Percentiles rank a stretch among this genome's conserved stretches.
Conservation (phyloP, 805 yeast genomes). For the Scheffersomyces coipomensis region DNA sequence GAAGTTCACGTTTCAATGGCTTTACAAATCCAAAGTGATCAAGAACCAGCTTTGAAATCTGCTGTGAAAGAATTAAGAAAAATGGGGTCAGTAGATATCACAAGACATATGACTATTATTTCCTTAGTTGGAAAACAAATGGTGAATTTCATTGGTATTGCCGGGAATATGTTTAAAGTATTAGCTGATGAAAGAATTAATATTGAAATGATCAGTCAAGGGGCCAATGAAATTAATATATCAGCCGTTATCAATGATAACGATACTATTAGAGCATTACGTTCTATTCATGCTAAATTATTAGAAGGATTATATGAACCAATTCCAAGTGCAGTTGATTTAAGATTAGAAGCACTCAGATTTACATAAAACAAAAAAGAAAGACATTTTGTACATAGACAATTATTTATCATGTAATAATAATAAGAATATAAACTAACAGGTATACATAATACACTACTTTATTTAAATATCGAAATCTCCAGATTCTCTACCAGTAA, state of each 20-base stretch:
- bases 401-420: neutral
- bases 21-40: slow-evolving; percentile 69
- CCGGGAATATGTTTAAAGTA: slow-evolving; percentile 94
- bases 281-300: slow-evolving; percentile 77
- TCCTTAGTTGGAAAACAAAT: slow-evolving; percentile 95
- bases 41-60: slow-evolving; percentile 57
- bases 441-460: slow-evolving; percentile 1
- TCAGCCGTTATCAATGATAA: slow-evolving; percentile 87
- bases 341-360: slow-evolving; percentile 28
- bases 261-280: slow-evolving; percentile 82
- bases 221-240: slow-evolving; percentile 96
- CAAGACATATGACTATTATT: slow-evolving; percentile 84
- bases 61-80: slow-evolving; percentile 78
- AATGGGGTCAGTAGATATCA: slow-evolving; percentile 87
- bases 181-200: slow-evolving; percentile 89
- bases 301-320: slow-evolving; percentile 45
- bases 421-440: neutral
- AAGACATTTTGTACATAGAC: slow-evolving; percentile 1
- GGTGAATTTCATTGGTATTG: slow-evolving; percentile 95
- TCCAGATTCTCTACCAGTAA: slow-evolving; percentile 26
- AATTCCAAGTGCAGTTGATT: slow-evolving; percentile 26
- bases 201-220: slow-evolving; percentile 98
- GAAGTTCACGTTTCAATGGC: slow-evolving; percentile 99
- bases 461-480: slow-evolving; percentile 27
- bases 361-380: slow-evolving; percentile 4